phyloP scores from a whole-genome alignment of 2,329 filamentous ascomycete genomes.

The Seiridium cupressi region DNA sequence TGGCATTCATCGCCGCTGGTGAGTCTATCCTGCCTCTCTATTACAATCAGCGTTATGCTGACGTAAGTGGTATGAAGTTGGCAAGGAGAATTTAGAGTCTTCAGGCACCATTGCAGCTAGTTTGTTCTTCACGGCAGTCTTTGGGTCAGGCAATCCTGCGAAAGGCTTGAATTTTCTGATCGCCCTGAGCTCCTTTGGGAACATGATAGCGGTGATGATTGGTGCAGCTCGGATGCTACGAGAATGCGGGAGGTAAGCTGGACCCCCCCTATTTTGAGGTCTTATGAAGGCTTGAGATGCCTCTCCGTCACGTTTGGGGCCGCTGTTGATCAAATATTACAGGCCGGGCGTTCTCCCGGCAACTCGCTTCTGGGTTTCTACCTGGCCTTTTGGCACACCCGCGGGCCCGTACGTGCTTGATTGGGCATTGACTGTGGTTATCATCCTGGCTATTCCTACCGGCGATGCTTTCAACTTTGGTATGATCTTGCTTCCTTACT shows the following conservation, averaged over 20 bases:
- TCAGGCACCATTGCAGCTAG: slow-evolving; percentile 55
- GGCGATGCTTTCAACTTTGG: slow-evolving; percentile 65
- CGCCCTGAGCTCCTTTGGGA: slow-evolving; percentile 56
- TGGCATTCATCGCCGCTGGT: slow-evolving; percentile 59
- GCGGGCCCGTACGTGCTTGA: slow-evolving; percentile 57
- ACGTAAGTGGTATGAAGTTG: slow-evolving; percentile 28
- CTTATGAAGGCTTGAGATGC: neutral
- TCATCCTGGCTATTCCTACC: slow-evolving; percentile 59
- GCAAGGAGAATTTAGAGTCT: slow-evolving; percentile 49
- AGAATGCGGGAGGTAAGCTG: slow-evolving; percentile 50
- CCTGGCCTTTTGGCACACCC: slow-evolving; percentile 62
- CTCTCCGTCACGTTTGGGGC: neutral
- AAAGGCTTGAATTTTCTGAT: slow-evolving; percentile 57
- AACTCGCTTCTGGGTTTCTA: slow-evolving; percentile 61
- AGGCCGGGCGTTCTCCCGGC: slow-evolving; percentile 61
- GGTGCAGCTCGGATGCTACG: slow-evolving; percentile 55
- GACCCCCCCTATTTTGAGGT: no score
- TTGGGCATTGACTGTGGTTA: slow-evolving; percentile 55
- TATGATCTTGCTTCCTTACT: slow-evolving; percentile 18
- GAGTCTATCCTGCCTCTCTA: slow-evolving; percentile 8
- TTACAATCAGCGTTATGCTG: neutral
- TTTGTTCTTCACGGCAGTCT: slow-evolving; percentile 58
- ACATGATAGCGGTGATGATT: slow-evolving; percentile 54
- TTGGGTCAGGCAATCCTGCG: slow-evolving; percentile 46
- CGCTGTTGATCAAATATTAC: neutral